Evolutionary conservation across 805 yeast species (phyloP).

Genomic region (Priceomyces melissophilus): DNA sequence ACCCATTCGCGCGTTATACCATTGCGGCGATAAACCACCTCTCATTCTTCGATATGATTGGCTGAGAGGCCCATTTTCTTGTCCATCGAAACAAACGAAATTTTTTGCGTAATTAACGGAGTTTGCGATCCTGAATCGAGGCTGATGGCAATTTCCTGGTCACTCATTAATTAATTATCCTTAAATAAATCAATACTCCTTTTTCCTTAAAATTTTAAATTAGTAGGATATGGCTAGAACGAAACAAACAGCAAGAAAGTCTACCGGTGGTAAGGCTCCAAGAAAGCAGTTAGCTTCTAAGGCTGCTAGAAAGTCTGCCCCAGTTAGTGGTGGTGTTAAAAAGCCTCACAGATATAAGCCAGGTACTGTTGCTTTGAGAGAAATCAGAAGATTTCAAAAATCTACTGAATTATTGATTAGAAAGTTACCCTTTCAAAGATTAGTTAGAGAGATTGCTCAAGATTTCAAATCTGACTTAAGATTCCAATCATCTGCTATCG

Average conservation of each 20-base stretch:
- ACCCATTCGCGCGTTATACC: not conserved
- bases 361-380: constrained; percentile 95
- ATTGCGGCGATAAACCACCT: not conserved
- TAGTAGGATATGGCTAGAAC: constrained; percentile 77
- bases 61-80: not conserved
- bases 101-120: constrained; percentile 6
- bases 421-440: constrained; percentile 96
- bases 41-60: constrained; percentile 4
- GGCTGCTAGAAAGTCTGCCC: constrained; percentile 92
- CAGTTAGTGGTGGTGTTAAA: constrained; percentile 90
- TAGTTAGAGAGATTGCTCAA: constrained; percentile 93
- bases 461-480: constrained; percentile 91
- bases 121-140: constrained; percentile 3
- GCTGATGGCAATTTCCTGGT: constrained; percentile 1
- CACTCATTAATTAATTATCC: not conserved
- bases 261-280: constrained; percentile 95
- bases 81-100: not conserved
- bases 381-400: constrained; percentile 96
- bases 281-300: constrained; percentile 90
- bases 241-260: constrained; percentile 91
- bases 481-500: constrained; percentile 96
- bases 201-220: not conserved
- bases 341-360: constrained; percentile 96
- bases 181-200: not conserved
- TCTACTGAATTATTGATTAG: constrained; percentile 92